Conservation (phyloP, 176 grass and related monocot genomes). For the Zea luxurians region DNA sequence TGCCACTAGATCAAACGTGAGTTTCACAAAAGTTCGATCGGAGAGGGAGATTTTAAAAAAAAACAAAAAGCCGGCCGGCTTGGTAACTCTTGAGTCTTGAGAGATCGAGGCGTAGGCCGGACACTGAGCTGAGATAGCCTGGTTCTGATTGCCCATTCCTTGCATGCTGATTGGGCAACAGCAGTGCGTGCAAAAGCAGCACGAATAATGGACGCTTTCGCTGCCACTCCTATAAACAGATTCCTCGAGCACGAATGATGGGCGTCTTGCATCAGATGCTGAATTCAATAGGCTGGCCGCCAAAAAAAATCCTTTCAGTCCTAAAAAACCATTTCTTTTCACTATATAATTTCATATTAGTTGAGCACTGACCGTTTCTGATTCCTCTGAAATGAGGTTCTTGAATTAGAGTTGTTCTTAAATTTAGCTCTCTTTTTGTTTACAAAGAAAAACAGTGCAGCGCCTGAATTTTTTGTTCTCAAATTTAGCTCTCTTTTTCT, state of each 20-base stretch:
- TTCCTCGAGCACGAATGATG: background rate
- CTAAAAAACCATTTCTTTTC: too few species aligned
- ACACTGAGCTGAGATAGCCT: background rate
- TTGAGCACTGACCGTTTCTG: background rate
- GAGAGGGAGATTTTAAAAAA: background rate
- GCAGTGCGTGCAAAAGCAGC: conserved; percentile 14
- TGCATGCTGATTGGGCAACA: conserved; percentile 31
- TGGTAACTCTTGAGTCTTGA: background rate
- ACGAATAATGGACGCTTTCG: conserved; percentile 47
- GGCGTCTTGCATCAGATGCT: too few species aligned
- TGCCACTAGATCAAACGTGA: background rate
- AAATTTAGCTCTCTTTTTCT: too few species aligned
- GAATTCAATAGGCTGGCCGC: too few species aligned
- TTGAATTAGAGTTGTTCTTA: background rate
- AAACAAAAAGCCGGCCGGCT: background rate
- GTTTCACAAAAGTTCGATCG: background rate
- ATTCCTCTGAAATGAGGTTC: background rate
- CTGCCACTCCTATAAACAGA: conserved; percentile 25
- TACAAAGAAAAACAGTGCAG: background rate
- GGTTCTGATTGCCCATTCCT: conserved; percentile 20
- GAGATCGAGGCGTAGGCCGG: background rate
- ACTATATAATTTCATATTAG: too few species aligned
- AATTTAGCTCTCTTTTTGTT: background rate
- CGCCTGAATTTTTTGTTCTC: background rate
- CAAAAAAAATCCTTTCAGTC: too few species aligned